Evolutionary conservation across 1,284 basidiomycete species (phyloP).

Genomic region (Cystobasidium slooffiae): DNA sequence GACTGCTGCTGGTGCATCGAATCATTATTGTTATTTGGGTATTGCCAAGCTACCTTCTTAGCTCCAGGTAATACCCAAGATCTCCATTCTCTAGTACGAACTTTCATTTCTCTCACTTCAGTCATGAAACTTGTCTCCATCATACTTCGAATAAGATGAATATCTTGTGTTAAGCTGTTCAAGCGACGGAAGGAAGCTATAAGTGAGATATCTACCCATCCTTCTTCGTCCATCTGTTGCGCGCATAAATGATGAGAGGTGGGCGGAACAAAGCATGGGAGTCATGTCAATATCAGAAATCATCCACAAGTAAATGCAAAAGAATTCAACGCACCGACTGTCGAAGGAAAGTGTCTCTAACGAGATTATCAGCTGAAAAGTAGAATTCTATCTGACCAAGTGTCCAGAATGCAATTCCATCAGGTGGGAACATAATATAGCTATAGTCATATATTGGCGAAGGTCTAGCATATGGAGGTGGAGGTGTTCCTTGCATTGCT

Average conservation of each 20-base stretch:
- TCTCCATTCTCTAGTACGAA: constrained; percentile 24
- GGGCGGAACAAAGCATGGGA: not conserved
- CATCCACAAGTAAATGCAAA: not conserved
- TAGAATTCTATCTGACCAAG: constrained; percentile 77
- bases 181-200: constrained; percentile 87
- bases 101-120: constrained; percentile 65
- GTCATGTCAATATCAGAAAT: not conserved
- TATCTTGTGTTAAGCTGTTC: constrained; percentile 69
- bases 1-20: not conserved
- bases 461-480: constrained; percentile 23
- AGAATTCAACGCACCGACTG: constrained; percentile 63
- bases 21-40: not conserved
- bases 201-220: constrained; percentile 80
- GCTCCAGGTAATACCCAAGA: constrained; percentile 36
- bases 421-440: constrained; percentile 45
- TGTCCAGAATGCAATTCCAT: constrained; percentile 52
- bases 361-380: constrained; percentile 82
- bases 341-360: constrained; percentile 77
- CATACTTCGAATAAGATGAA: constrained; percentile 71
- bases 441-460: constrained; percentile 32
- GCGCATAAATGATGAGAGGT: constrained; percentile 15
- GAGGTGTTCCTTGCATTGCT: not conserved
- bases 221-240: constrained; percentile 79
- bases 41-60: constrained; percentile 31
- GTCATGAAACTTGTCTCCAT: constrained; percentile 70